phyloP scores from a whole-genome alignment of 2,329 filamentous ascomycete species.

The Sphaerulina vaccinii region DNA sequence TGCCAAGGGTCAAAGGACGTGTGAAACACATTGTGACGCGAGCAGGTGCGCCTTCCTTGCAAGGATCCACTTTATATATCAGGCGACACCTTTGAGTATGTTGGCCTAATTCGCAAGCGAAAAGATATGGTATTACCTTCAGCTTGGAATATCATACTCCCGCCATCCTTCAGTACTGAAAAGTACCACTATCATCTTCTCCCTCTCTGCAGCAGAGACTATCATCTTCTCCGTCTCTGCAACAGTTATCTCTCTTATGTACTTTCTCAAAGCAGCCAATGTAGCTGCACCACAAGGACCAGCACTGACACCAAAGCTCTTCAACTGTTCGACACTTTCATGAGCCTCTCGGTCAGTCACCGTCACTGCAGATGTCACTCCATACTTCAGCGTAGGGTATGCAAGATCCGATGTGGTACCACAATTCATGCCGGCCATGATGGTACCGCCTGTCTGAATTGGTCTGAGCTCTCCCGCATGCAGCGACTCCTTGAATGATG shows the following conservation, averaged over 20 bases:
- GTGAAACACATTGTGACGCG: too few species aligned
- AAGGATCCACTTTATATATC: too few species aligned
- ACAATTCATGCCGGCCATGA: conserved; percentile 74
- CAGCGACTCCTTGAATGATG: conserved; percentile 58
- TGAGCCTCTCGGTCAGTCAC: conserved; percentile 65
- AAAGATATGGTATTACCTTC: too few species aligned
- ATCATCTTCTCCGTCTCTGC: too few species aligned
- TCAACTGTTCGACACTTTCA: conserved; percentile 55
- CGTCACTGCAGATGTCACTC: conserved; percentile 60
- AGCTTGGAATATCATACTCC: conserved; percentile 47
- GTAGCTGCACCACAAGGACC: conserved; percentile 65
- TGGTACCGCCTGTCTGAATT: conserved; percentile 60
- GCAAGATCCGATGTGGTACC: conserved; percentile 65
- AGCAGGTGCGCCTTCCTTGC: too few species aligned
- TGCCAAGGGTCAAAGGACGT: too few species aligned
- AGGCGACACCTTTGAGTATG: too few species aligned
- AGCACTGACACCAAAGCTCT: conserved; percentile 46
- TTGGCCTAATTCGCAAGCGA: too few species aligned
- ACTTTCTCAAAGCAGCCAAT: conserved; percentile 56
- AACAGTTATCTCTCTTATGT: too few species aligned
- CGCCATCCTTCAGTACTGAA: conserved; percentile 65
- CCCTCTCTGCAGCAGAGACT: conserved; percentile 41
- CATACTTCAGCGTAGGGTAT: conserved; percentile 59
- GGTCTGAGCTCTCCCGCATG: conserved; percentile 48
- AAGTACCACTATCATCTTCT: conserved; percentile 60